phyloP scores from a whole-genome alignment of 2,329 filamentous ascomycete species.

The Neopestalotiopsis clavispora region DNA sequence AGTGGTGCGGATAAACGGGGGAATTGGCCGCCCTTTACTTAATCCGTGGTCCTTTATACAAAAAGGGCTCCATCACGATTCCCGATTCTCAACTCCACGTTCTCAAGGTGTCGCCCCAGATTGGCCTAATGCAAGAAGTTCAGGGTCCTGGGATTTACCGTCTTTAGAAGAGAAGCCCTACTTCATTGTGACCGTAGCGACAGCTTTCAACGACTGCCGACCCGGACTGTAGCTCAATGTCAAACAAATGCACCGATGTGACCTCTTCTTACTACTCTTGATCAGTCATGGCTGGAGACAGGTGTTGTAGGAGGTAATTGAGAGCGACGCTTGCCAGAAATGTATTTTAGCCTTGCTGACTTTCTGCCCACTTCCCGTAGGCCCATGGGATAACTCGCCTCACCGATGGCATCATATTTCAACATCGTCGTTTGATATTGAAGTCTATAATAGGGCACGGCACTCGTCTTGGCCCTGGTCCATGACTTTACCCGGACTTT shows the following conservation, averaged over 20 bases:
- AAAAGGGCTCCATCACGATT: background rate
- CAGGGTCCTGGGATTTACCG: too few relatives aligned
- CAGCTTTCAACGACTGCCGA: too few relatives aligned
- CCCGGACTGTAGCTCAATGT: too few relatives aligned
- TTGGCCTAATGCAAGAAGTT: too few relatives aligned
- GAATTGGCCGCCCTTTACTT: background rate
- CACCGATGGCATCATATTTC: background rate
- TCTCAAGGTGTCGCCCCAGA: background rate
- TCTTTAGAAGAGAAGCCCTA: too few relatives aligned
- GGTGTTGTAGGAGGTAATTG: too few relatives aligned
- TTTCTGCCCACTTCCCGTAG: background rate
- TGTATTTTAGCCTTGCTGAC: background rate
- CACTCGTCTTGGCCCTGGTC: background rate
- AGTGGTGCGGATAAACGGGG: constrained; percentile 11
- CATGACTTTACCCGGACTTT: background rate
- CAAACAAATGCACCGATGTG: too few relatives aligned
- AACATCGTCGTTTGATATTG: background rate
- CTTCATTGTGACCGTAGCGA: too few relatives aligned
- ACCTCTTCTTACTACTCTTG: too few relatives aligned
- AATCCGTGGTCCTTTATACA: background rate
- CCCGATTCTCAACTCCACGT: background rate
- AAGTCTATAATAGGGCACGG: background rate
- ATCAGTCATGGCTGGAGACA: too few relatives aligned
- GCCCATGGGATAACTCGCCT: background rate
- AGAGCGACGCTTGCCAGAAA: background rate